Base-by-base conservation (phyloP, 2,329 filamentous ascomycete species). In the Fusarium nematophilum region DNA sequence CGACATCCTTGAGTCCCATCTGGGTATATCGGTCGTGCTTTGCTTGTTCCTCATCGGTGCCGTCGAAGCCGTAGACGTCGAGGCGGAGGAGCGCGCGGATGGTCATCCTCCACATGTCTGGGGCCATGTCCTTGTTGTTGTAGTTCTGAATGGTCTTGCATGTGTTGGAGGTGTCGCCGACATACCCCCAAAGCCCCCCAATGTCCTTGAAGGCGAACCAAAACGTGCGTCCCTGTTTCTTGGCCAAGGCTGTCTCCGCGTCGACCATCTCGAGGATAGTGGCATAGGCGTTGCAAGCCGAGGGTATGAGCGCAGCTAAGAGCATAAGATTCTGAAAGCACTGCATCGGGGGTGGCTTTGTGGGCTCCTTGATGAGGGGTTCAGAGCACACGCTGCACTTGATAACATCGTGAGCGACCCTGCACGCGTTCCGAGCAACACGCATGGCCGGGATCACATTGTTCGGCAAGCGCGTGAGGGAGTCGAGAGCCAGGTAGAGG, bases 241-340 rank as follows among this genome's bases (percentile, higher is more conserved):
- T 75, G 9, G 84, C 85, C 1, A 65, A 69, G 2, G 75, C 73
- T 0, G 80, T 74, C 64, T 86, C 82, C n/a, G 68, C 68, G 58
- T 88, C 85, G 7, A 88, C 76, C 73, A 85, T 78, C 42, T 74
- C 72, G 10, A 88, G 74, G 39, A 89, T 83, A 23, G 72, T 74
- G 49, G 78, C 78, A 74, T 88, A 88, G 7, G 83, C 82, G 67
- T 86, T 82, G 47, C 81, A 84, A 37, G 85, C 79, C 8, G 83
- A 82, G 2, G 85, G 84, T 4, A 88, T 74, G 25, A 88, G 77
- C 2, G 84, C 81, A 6, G 80, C 83, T 4, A 88, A 74, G 46
- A 86, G 76, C 84, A 87, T 87, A 43, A 82, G 76, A 66, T 80
- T 86, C 68, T 88, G 86, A 57, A 85, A 83, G 25, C 77, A 64